Conservation (phyloP, 768 basidiomycete species). For the Pleurotus citrinopileatus region DNA sequence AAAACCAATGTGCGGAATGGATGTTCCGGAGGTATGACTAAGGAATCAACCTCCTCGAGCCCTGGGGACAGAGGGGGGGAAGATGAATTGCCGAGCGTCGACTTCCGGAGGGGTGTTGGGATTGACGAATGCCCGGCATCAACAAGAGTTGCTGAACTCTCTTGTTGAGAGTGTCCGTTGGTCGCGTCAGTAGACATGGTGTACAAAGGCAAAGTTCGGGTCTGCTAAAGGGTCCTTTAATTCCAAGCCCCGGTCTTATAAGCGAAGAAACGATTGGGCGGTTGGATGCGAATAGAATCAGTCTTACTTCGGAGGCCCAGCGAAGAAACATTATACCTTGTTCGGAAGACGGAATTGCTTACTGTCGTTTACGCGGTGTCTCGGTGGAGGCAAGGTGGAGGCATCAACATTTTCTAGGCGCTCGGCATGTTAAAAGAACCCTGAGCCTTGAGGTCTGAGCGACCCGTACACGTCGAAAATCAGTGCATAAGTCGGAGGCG, state of each 20-base stretch:
- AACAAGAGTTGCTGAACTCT: slow-evolving; percentile 1
- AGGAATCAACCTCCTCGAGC: not conserved
- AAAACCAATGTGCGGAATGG: slow-evolving; percentile 18
- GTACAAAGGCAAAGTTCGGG: not conserved
- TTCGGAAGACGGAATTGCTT: no score
- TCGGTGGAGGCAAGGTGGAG: no score
- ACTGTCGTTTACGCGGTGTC: no score
- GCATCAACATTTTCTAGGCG: no score
- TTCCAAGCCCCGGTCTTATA: not conserved
- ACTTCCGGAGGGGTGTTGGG: not conserved
- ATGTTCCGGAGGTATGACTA: slow-evolving; percentile 16
- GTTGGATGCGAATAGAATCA: not conserved
- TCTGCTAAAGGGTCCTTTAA: not conserved
- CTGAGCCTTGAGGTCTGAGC: not conserved
- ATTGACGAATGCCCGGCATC: not conserved
- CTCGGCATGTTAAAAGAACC: not conserved
- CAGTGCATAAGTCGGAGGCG: not conserved
- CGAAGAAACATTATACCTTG: no score
- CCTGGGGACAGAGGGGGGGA: not conserved
- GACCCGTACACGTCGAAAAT: not conserved
- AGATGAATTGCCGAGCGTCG: not conserved
- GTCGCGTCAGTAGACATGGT: not conserved
- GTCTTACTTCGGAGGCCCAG: not conserved
- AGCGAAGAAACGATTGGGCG: not conserved
- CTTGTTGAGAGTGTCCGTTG: slow-evolving; percentile 4